Evolutionary conservation across 202 grass and related monocot species (phyloP).

Genomic region (Saccharum hybrid): DNA sequence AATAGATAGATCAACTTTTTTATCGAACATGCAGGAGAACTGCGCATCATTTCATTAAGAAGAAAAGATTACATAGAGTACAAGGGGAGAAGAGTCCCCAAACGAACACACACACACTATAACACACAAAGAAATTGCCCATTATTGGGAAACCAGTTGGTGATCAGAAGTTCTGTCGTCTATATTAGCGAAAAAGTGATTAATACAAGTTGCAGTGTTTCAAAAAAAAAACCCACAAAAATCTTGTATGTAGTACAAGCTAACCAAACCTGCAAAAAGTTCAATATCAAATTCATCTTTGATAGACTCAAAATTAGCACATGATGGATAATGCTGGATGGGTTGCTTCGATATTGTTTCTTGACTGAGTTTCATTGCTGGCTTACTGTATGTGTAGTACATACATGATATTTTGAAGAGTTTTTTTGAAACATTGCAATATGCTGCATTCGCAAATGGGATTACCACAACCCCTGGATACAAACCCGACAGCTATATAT

Average conservation of each 20-base stretch:
- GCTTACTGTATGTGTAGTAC: too few relatives aligned
- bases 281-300: neutral
- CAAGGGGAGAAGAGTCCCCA: neutral
- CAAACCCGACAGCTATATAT: too few relatives aligned
- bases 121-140: neutral
- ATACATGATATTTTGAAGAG: too few relatives aligned
- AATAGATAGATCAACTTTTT: neutral
- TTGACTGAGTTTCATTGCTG: neutral
- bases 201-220: neutral
- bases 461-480: too few relatives aligned
- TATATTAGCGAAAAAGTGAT: neutral
- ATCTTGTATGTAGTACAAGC: neutral
- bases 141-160: neutral
- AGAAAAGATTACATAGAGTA: neutral
- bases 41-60: neutral
- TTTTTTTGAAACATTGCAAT: too few relatives aligned
- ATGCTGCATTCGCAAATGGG: too few relatives aligned
- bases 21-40: neutral
- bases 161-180: neutral
- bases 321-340: neutral
- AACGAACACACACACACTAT: too few relatives aligned
- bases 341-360: neutral
- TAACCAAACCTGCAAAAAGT: neutral
- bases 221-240: neutral
- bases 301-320: conserved; percentile 8